Base-by-base conservation (phyloP, 2,329 filamentous ascomycete species). In the Penicillium sp. region DNA sequence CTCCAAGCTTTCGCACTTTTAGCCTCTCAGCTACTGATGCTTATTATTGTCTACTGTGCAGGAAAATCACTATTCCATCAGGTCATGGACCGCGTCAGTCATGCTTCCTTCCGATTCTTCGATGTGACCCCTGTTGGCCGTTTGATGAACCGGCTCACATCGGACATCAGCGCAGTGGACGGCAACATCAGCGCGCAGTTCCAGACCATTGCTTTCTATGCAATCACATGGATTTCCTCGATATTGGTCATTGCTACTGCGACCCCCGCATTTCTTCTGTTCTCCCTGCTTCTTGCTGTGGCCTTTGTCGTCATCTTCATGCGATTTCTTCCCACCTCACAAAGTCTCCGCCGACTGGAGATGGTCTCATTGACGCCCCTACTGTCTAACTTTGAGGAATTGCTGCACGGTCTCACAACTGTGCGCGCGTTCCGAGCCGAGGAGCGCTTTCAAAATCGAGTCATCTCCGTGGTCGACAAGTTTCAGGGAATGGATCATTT, bases 401-500 rank as follows among this genome's bases (percentile, higher is more conserved):
- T 95, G 37, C 76, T 94, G 2, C 86, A 94, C 51, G 90, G 90
- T 0, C 72, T 96, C 7, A 89, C 87, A 0, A 95, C 90, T 0
- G 89, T 96, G 24, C 82, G 88, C 38, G 89, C 90, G 0, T 91
- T 94, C 64, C 82, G 79, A 42, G 88, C 85, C 1, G 85, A 95
- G 57, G 73, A 78, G 4, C 83, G 86, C 45, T 95, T 95, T 61
- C 88, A 94, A 62, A 79, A 83, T 52, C 80, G 84, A 43, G 88
- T 94, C 45, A 84, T 96, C 32, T 73, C 78, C 2, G 89, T 90
- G 0, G 89, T 90, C 0, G 90, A 95, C 62, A 83, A 83, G 13
- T 95, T 95, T 63, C 90, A 95, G 66, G 89, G 89, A 64, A 93
- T 95, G 79, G 90, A 96, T 60, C 90, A 96, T 66, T 95, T 95